Conservation (phyloP, 2,329 filamentous ascomycete genomes). For the Neocucurbitaria cava region DNA sequence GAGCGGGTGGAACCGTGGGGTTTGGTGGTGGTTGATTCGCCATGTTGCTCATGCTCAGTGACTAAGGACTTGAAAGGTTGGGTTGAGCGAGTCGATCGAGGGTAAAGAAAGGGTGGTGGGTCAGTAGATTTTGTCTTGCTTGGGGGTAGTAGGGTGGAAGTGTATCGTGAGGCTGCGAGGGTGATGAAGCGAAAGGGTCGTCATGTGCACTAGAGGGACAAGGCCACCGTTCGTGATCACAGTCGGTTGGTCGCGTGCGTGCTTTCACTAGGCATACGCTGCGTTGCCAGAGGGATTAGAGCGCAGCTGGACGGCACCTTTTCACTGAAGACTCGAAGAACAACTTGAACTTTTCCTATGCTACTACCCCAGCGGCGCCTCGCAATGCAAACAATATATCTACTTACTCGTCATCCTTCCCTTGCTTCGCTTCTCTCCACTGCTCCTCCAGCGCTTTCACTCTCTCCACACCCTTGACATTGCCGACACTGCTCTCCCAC, state of each 20-base stretch:
- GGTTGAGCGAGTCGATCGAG: too few relatives aligned
- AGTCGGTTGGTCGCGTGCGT: neutral
- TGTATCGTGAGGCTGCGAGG: neutral
- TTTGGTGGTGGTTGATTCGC: neutral
- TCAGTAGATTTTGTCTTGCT: too few relatives aligned
- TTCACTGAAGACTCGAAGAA: neutral
- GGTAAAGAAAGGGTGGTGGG: too few relatives aligned
- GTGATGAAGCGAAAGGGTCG: too few relatives aligned
- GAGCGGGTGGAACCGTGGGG: too few relatives aligned
- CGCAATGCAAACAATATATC: neutral
- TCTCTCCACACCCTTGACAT: conserved; percentile 71
- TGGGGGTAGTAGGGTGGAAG: too few relatives aligned
- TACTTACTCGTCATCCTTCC: conserved; percentile 16
- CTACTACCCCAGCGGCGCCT: neutral
- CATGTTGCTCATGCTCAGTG: too few relatives aligned
- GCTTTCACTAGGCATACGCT: neutral
- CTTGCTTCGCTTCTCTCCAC: conserved; percentile 63
- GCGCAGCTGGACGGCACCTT: neutral
- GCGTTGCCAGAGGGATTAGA: neutral
- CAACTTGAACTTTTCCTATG: neutral
- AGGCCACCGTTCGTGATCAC: too few relatives aligned
- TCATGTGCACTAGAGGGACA: too few relatives aligned
- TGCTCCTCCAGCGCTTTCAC: conserved; percentile 74
- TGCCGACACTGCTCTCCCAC: conserved; percentile 78
- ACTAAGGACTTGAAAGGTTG: too few relatives aligned